phyloP scores from a whole-genome alignment of 169 alveolate genomes.

The Plasmodium fragile region DNA sequence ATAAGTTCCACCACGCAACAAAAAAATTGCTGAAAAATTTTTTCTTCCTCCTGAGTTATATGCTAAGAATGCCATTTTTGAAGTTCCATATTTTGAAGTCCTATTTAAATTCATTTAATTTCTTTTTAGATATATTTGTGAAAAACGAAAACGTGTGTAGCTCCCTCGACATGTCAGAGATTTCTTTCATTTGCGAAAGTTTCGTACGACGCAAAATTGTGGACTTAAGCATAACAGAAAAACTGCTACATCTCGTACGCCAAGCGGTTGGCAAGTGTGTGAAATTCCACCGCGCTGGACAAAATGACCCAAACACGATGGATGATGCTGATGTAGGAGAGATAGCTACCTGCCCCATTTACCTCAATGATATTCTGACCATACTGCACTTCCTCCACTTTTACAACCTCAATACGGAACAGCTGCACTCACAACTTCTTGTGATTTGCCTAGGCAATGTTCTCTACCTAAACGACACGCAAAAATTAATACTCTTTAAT shows the following conservation, averaged over 20 bases:
- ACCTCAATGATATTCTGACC: slow-evolving; percentile 27
- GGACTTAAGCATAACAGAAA: slow-evolving; percentile 1
- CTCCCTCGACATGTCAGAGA: slow-evolving; percentile 18
- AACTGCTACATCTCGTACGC: neutral
- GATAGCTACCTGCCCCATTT: neutral
- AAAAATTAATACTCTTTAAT: slow-evolving; percentile 55
- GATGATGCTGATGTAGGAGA: neutral
- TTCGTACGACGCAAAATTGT: slow-evolving; percentile 44
- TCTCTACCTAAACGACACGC: slow-evolving; percentile 27
- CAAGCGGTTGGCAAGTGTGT: neutral
- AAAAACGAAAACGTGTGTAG: slow-evolving; percentile 13
- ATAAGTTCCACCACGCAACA: slow-evolving; percentile 18
- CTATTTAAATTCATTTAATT: slow-evolving; percentile 39
- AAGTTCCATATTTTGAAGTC: slow-evolving; percentile 41
- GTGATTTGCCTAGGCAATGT: slow-evolving; percentile 27
- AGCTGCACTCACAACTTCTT: slow-evolving; percentile 5
- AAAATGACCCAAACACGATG: neutral
- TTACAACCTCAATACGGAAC: slow-evolving; percentile 21
- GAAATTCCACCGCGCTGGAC: neutral
- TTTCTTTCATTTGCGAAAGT: slow-evolving; percentile 48
- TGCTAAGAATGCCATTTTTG: slow-evolving; percentile 35
- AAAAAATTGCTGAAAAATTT: slow-evolving; percentile 44
- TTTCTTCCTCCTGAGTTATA: slow-evolving; percentile 41
- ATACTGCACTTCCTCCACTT: slow-evolving; percentile 42
- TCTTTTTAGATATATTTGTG: slow-evolving; percentile 17